phyloP scores from a whole-genome alignment of 192 early-diverging fungal species.

The Diversispora epigaea region DNA sequence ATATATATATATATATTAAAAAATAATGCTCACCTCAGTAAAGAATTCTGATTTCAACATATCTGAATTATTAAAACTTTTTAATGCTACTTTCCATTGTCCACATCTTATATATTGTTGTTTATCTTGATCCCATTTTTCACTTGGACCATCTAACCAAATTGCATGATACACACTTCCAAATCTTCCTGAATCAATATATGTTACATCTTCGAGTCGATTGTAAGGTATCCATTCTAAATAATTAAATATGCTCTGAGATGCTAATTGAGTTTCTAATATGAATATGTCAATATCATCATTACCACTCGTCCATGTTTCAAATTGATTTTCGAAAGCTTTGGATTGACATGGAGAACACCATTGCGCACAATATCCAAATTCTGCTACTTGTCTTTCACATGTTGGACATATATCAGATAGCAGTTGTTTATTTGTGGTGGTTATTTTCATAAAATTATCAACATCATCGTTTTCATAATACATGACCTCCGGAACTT shows the following conservation, averaged over 20 bases:
- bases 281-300: conserved; percentile 15
- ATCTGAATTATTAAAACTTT: conserved; percentile 17
- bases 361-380: not conserved
- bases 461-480: too few species aligned
- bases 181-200: not conserved
- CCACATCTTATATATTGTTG: conserved; percentile 8
- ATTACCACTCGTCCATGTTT: conserved; percentile 9
- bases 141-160: conserved; percentile 16
- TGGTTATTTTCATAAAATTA: too few species aligned
- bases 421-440: too few species aligned
- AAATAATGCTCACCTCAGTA: not conserved
- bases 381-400: not conserved
- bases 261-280: not conserved
- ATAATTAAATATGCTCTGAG: not conserved
- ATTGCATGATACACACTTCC: not conserved
- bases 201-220: conserved; percentile 6
- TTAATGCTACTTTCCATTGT: conserved; percentile 1
- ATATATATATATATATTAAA: too few species aligned
- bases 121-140: conserved; percentile 3
- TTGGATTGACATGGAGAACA: conserved; percentile 4
- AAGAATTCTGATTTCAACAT: not conserved
- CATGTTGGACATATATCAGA: not conserved
- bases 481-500: too few species aligned
- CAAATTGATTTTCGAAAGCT: conserved; percentile 6
- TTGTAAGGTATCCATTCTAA: conserved; percentile 28